These are phyloP conservation scores for slime mould (Dictyostelium discoideum) DNA, from an alignment of 78 protist species.

Conservation along the genomic window dicty_2.7 NC_007088.5:6998001-6998500, in stretches of 20 bases:
- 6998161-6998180: not conserved
- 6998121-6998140: slow-evolving; percentile 3
- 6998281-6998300: too few species aligned
- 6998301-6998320: too few species aligned
- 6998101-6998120: not conserved
- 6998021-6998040: not conserved
- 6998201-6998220: not conserved
- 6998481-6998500: not conserved
- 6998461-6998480: not conserved
- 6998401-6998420: too few species aligned
- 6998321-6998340: too few species aligned
- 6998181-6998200: not conserved
- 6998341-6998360: not conserved
- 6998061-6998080: not conserved
- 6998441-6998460: not conserved
- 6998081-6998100: not conserved
- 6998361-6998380: not conserved
- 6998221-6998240: not conserved
- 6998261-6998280: not conserved
- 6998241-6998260: not conserved
- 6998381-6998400: not conserved
- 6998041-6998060: not conserved
- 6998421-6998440: too few species aligned
- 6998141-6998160: not conserved
- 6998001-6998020: not conserved